phyloP scores from a whole-genome alignment of 2,329 filamentous ascomycete species.

The Trichoderma harzianum region DNA sequence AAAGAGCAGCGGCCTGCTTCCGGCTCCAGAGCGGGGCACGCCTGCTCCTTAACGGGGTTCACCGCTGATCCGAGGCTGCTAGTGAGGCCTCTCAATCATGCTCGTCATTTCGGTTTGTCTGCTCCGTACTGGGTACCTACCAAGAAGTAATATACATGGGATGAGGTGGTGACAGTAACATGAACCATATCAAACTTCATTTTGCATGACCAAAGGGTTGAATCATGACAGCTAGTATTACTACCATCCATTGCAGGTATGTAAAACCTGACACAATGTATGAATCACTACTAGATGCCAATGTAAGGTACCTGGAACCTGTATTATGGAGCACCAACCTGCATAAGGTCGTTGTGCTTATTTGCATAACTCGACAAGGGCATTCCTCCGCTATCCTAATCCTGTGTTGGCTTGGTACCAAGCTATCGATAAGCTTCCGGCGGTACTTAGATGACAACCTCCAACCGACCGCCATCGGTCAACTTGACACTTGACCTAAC shows the following conservation, averaged over 20 bases:
- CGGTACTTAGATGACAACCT: constrained; percentile 8
- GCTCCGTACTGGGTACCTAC: neutral
- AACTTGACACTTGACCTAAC: neutral
- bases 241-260: neutral
- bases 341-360: neutral
- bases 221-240: neutral
- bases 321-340: neutral
- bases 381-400: neutral
- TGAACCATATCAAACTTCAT: neutral
- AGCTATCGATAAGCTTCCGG: constrained; percentile 12
- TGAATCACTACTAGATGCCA: neutral
- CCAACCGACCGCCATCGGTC: neutral
- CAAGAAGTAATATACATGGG: neutral
- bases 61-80: constrained; percentile 16
- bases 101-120: constrained; percentile 10
- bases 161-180: neutral
- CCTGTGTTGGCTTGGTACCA: neutral
- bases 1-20: neutral
- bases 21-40: constrained; percentile 28
- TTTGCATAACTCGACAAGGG: neutral
- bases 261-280: neutral
- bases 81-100: constrained; percentile 13
- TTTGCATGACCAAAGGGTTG: neutral
- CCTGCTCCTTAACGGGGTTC: constrained; percentile 17
- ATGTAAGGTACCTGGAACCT: neutral